Evolutionary conservation across 805 yeast species (phyloP).

Genomic region (Candida gorgasii): DNA sequence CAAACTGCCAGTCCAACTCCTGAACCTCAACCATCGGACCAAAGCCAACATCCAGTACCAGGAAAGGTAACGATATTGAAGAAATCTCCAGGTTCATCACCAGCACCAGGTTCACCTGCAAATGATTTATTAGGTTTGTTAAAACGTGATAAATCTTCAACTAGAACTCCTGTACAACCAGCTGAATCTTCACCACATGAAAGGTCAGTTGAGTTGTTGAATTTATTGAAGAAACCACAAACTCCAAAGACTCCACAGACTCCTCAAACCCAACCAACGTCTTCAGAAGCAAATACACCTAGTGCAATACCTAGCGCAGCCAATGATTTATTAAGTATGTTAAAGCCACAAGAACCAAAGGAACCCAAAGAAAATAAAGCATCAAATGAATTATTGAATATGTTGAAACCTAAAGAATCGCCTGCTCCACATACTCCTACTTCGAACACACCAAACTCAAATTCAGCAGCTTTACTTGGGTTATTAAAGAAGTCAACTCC

Average conservation of each 20-base stretch:
- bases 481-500: not conserved
- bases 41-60: conserved; percentile 9
- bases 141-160: conserved; percentile 1
- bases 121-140: conserved; percentile 20
- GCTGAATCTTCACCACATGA: not conserved
- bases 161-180: not conserved
- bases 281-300: conserved; percentile 12
- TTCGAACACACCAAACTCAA: not conserved
- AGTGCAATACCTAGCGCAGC: conserved; percentile 7
- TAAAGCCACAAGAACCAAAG: conserved; percentile 14
- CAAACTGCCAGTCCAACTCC: not conserved
- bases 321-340: conserved; percentile 18
- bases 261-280: not conserved
- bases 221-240: conserved; percentile 15
- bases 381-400: conserved; percentile 19
- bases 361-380: not conserved
- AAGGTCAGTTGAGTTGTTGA: conserved; percentile 4
- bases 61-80: conserved; percentile 32
- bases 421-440: too few species aligned
- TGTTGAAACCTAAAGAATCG: conserved; percentile 12
- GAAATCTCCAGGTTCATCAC: conserved; percentile 16
- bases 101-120: conserved; percentile 14
- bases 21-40: not conserved
- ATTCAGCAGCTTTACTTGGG: not conserved
- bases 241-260: not conserved